Evolutionary conservation across 331 rosid species (phyloP).

Genomic region (Dryas integrifolia): DNA sequence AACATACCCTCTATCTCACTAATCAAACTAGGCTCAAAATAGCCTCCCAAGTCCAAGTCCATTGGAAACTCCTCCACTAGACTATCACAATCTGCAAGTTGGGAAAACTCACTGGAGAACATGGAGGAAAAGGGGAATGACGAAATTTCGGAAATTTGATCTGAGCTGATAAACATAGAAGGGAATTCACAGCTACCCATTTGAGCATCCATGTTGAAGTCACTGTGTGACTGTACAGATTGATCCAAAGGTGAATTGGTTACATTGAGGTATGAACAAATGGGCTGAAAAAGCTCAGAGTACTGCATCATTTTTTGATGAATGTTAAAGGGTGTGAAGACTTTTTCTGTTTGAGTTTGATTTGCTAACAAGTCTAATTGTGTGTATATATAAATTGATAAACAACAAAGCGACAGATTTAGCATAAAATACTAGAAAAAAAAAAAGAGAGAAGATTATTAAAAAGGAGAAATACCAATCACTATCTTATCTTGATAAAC

Average conservation of each 20-base stretch:
- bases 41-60: slow-evolving; percentile 36
- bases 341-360: not conserved
- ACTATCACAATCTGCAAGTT: slow-evolving; percentile 25
- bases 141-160: slow-evolving; percentile 24
- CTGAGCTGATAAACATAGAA: slow-evolving; percentile 19
- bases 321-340: slow-evolving; percentile 10
- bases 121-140: slow-evolving; percentile 27
- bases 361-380: not conserved
- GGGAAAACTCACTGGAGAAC: slow-evolving; percentile 21
- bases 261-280: slow-evolving; percentile 33
- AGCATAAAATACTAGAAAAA: not conserved
- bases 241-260: slow-evolving; percentile 35
- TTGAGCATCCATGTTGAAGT: slow-evolving; percentile 30
- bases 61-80: slow-evolving; percentile 25
- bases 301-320: slow-evolving; percentile 34
- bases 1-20: slow-evolving; percentile 16
- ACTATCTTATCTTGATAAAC: slow-evolving; percentile 10
- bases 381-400: slow-evolving; percentile 1
- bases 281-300: slow-evolving; percentile 29
- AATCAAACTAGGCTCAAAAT: slow-evolving; percentile 24
- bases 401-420: slow-evolving; percentile 2
- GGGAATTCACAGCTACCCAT: slow-evolving; percentile 32
- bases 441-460: not conserved
- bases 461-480: slow-evolving; percentile 19
- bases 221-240: slow-evolving; percentile 21